A percentile compares a stretch with the other conserved stretches of the same genome.
phyloP scores from a whole-genome alignment of 2,329 filamentous ascomycete species.

The Talaromyces sp. region DNA sequence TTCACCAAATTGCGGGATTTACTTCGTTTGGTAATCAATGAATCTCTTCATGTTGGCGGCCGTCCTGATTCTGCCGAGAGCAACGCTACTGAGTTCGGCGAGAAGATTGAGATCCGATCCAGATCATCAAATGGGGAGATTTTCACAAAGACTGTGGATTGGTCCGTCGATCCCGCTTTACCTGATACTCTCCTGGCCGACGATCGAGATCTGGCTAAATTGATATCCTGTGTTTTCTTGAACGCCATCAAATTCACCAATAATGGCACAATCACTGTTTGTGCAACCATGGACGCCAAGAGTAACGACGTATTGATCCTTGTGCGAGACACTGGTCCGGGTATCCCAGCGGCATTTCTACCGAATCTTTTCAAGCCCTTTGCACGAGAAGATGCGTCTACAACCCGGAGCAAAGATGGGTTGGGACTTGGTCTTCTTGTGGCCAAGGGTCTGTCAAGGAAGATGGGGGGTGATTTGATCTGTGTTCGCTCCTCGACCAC shows the following conservation, averaged over 20 bases:
- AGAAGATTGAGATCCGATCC: conserved; percentile 50
- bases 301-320: conserved; percentile 61
- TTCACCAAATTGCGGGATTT: conserved; percentile 50
- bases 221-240: conserved; percentile 65
- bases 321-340: conserved; percentile 67
- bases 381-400: conserved; percentile 68
- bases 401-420: conserved; percentile 68
- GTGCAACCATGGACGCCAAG: conserved; percentile 55
- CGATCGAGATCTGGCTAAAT: conserved; percentile 65
- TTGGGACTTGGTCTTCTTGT: conserved; percentile 70
- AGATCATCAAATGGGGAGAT: conserved; percentile 48
- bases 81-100: conserved; percentile 47
- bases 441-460: conserved; percentile 70
- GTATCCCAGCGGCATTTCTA: conserved; percentile 68
- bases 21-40: conserved; percentile 50
- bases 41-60: conserved; percentile 52
- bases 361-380: conserved; percentile 71
- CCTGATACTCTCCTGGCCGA: conserved; percentile 56
- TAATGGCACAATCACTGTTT: conserved; percentile 61
- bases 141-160: conserved; percentile 50
- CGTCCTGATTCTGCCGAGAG: conserved; percentile 52
- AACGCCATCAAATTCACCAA: conserved; percentile 75
- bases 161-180: conserved; percentile 51
- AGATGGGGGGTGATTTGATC: conserved; percentile 68
- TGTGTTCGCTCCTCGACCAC: conserved; percentile 65